Percentiles rank a stretch among this genome's conserved stretches.
These are phyloP conservation scores for Haplosporangium gracile DNA, from an alignment of 192 early-diverging fungal species.

Conservation along the genomic window DNA sequence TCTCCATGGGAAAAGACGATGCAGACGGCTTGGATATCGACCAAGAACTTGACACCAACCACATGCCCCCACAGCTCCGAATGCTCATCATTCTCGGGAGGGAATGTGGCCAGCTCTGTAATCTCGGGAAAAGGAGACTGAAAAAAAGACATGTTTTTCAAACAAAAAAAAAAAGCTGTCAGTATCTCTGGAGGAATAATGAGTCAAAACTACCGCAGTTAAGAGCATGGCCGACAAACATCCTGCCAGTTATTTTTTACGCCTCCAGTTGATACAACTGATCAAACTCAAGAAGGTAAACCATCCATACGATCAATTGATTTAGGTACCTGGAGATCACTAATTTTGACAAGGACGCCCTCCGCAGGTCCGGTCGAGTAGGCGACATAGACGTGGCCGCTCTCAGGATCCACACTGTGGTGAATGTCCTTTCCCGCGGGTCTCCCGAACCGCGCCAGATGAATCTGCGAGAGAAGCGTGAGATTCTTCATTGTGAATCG, in stretches of 20 bases:
- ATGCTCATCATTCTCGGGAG: conserved; percentile 38
- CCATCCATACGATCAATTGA: not conserved
- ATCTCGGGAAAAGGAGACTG: conserved; percentile 52
- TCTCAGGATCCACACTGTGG: conserved; percentile 66
- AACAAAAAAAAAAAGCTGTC: not conserved
- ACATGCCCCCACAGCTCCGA: conserved; percentile 53
- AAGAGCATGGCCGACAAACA: not conserved
- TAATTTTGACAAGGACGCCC: conserved; percentile 49
- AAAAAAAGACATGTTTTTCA: not conserved
- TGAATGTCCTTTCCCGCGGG: conserved; percentile 52
- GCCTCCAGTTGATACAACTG: not conserved
- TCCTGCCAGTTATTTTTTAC: not conserved
- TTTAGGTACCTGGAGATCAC: conserved; percentile 39
- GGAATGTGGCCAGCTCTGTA: conserved; percentile 44
- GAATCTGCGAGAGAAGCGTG: conserved; percentile 51
- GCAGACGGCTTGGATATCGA: conserved; percentile 69
- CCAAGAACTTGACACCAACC: conserved; percentile 64
- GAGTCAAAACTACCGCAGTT: not conserved
- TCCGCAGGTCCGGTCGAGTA: conserved; percentile 48
- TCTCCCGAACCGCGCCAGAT: conserved; percentile 45
- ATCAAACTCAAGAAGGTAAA: too few species aligned
- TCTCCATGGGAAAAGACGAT: conserved; percentile 68
- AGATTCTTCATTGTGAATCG: conserved; percentile 46
- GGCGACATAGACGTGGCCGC: conserved; percentile 64
- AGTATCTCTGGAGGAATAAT: not conserved